Evolutionary conservation across 768 basidiomycete species (phyloP).

Genomic region (Rhizopogon roseolus): DNA sequence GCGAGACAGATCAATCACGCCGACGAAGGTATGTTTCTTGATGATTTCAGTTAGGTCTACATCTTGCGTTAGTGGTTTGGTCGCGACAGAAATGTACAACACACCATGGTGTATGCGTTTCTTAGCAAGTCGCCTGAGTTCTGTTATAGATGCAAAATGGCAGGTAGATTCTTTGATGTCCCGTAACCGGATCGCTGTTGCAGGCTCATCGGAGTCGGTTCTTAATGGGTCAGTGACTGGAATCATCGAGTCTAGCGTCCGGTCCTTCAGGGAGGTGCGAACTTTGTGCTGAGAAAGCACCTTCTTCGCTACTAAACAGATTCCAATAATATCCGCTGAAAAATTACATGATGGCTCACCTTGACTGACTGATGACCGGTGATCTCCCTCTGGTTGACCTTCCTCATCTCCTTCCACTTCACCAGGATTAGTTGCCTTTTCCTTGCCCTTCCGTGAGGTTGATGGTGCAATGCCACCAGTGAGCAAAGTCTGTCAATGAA

Average conservation of each 20-base stretch:
- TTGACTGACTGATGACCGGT: constrained; percentile 17
- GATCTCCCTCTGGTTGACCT: constrained; percentile 20
- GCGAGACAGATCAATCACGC: constrained; percentile 73
- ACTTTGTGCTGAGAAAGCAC: constrained; percentile 84
- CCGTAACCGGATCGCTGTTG: constrained; percentile 26
- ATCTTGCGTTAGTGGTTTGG: not conserved
- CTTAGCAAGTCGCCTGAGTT: constrained; percentile 52
- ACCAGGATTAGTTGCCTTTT: constrained; percentile 36
- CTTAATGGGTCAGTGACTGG: constrained; percentile 56
- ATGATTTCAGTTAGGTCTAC: constrained; percentile 81
- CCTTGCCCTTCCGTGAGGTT: constrained; percentile 11
- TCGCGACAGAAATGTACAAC: constrained; percentile 15
- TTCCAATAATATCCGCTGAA: not conserved
- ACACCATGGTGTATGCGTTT: constrained; percentile 69
- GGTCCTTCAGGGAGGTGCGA: constrained; percentile 78
- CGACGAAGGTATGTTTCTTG: constrained; percentile 86
- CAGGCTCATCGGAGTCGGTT: constrained; percentile 20
- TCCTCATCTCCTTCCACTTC: constrained; percentile 24
- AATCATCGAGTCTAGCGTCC: constrained; percentile 96
- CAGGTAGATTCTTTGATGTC: constrained; percentile 76
- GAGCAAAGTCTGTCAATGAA: constrained; percentile 45
- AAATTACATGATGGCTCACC: constrained; percentile 12
- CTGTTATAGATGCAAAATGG: constrained; percentile 67
- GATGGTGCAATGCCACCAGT: constrained; percentile 44
- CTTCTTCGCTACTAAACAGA: constrained; percentile 34